Evolutionary conservation across 2,329 filamentous ascomycete species (phyloP), one percentile per base, ranked within the genome.

Genomic region (Plenodomus lindquistii): DNA sequence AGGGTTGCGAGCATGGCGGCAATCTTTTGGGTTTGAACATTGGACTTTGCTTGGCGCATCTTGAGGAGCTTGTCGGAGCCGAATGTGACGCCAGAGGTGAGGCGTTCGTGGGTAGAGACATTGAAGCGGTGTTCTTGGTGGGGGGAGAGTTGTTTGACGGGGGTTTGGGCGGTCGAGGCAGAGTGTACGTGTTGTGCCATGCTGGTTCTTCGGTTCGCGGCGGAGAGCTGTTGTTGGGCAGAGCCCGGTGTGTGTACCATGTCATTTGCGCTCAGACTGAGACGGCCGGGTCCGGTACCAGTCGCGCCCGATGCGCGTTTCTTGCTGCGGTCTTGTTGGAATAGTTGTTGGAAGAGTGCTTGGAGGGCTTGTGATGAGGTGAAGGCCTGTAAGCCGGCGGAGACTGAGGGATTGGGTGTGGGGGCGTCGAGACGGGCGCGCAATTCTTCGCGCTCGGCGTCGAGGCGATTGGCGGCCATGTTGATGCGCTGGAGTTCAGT

Each of bases 401-500:
- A 62, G 2, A 57, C 55, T 15, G 60, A 52, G 22, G 55, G 60
- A 41, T 70, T 87, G 72, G 76, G 88, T 19, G 80, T 77, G 0
- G 92, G 92, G 54, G 91, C 89, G 66, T 97, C 93, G 10, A 99
- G 85, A 43, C 93, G 84, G 55, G 85, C 84, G 74, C 93, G 96
- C 37, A 96, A 83, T 69, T 96, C 92, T 59, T 87, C 85, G 45
- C 94, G 87, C 68, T 97, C 91, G 58, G 90, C 86, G 67, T 95
- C 90, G 66, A 97, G 87, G 48, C 85, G 86, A 59, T 94, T 89
- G 56, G 92, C 89, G 51, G 91, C 86, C 54, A 89, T 86, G 65
- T 96, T 84, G 58, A 99, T 97, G 50, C 94, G 87, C 66, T 95
- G 91, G 46, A 99, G 84, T 69, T 99, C 94, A 49, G 93, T 82